These are phyloP conservation scores for Cymbidium sinense DNA, from an alignment of 106 monocot species.

Conservation along the genomic window DNA sequence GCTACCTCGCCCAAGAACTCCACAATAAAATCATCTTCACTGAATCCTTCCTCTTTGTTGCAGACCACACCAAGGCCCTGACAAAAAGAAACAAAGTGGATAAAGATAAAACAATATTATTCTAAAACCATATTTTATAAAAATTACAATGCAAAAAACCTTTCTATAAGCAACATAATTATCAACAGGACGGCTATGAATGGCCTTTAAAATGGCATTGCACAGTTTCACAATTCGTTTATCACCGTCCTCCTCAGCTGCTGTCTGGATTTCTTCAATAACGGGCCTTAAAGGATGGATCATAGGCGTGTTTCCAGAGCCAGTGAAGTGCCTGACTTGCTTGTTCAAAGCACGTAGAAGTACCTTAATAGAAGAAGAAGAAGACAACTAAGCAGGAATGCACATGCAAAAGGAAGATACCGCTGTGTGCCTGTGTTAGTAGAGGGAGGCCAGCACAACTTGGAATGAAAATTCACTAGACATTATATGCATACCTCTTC, in stretches of 20 bases:
- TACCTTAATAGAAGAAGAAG: conserved; percentile 33
- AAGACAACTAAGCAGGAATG: neutral
- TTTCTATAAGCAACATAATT: conserved; percentile 99
- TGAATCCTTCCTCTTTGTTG: conserved; percentile 87
- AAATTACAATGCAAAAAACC: conserved; percentile 22
- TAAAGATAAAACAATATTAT: neutral
- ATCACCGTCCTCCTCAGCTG: conserved; percentile 65
- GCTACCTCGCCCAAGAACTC: conserved; percentile 96
- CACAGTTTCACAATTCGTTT: conserved; percentile 48
- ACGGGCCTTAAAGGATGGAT: conserved; percentile 68
- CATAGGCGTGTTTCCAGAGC: conserved; percentile 91
- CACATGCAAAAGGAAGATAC: neutral
- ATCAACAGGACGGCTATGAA: conserved; percentile 72
- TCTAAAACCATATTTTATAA: neutral
- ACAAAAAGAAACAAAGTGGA: conserved; percentile 4
- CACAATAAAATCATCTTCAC: conserved; percentile 88
- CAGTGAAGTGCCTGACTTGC: conserved; percentile 79
- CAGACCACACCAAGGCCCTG: conserved; percentile 99
- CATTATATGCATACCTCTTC: conserved; percentile 60
- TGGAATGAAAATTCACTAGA: conserved; percentile 1
- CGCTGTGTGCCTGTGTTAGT: conserved; percentile 1
- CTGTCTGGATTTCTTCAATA: conserved; percentile 68
- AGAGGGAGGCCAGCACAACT: neutral
- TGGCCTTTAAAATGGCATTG: conserved; percentile 64
- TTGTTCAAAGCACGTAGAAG: conserved; percentile 75